phyloP scores from a whole-genome alignment of 345 rosid genomes.

The Eucalyptus regnans region DNA sequence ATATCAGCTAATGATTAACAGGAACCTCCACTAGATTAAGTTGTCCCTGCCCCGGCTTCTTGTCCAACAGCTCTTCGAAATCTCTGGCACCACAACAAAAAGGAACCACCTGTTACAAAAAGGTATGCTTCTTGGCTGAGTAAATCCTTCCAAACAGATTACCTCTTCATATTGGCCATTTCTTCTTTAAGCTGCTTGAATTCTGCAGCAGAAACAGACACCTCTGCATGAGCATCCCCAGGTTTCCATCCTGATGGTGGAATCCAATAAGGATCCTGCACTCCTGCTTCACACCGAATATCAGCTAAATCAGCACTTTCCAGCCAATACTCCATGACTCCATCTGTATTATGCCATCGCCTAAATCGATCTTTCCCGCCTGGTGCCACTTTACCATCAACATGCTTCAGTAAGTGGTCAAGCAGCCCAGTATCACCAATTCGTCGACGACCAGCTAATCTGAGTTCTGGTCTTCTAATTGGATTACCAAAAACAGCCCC shows the following conservation, averaged over 20 bases:
- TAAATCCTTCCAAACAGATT: not conserved
- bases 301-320: constrained; percentile 71
- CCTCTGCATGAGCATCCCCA: constrained; percentile 18
- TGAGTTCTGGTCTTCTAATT: constrained; percentile 42
- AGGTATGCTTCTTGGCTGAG: not conserved
- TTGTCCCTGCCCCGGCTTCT: constrained; percentile 36
- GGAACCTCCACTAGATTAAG: constrained; percentile 46
- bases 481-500: constrained; percentile 65
- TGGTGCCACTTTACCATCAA: constrained; percentile 82
- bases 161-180: constrained; percentile 17
- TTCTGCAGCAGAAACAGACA: constrained; percentile 18
- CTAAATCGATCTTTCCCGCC: constrained; percentile 73
- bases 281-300: constrained; percentile 52
- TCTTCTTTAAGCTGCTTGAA: constrained; percentile 3
- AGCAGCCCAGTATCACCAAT: constrained; percentile 94
- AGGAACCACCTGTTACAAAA: not conserved
- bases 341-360: constrained; percentile 75
- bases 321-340: constrained; percentile 85
- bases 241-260: constrained; percentile 53
- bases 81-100: constrained; percentile 31
- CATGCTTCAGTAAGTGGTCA: constrained; percentile 88
- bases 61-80: constrained; percentile 30
- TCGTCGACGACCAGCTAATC: constrained; percentile 48
- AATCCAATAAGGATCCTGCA: constrained; percentile 43
- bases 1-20: not conserved